Base-by-base conservation (phyloP, 192 early-diverging fungal species). In the Rhizoclosmatium sp. region DNA sequence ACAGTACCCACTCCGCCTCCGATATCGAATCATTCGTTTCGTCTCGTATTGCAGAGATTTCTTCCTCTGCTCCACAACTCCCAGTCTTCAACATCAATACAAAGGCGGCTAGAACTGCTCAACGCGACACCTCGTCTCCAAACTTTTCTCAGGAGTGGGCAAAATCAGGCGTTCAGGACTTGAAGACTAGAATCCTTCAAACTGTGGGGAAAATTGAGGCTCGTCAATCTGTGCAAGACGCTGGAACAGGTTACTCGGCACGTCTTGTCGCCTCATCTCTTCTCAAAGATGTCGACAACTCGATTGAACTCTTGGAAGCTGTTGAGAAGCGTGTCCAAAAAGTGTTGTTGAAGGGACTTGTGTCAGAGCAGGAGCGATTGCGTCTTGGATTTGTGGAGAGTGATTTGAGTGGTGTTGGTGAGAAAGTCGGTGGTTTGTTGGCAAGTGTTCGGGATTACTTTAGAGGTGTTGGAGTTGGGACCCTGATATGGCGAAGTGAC, bases 401-500 rank as follows among this genome's bases (percentile, higher is more conserved):
- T n/a, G 85, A 86, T 68, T 71, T 86, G 14, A 71, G 47, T 21
- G 64, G 59, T 2, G 80, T 86, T 2, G 61, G 82, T 42, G 66
- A 72, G 23, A 75, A 67, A 16, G 69, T 83, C 3, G 66, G 73
- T 47, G 59, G 58, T 16, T 59, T 86, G 45, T 47, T 76, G 1
- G 81, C 75, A 5, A 70, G 70, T 14, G 46, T 83, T 21, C 23
- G 71, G 16, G 62, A 45, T 9, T 84, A 82, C 68, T 80, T 86
- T 65, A 62, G 3, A 9, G 49, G 76, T 44, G 73, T 82, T 41
- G 60, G 67, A 19, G 67, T 79, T 71, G 80, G 80, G 65, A 58
- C 81, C 0, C 59, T 84, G 61, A 78, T 81, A 71, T 23, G 79
- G 19, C 60, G 71, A 31, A 56, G 59, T n/a, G 82, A 83, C 21